phyloP scores from a whole-genome alignment of 805 yeast genomes.

The Metschnikowia noctiluminum region DNA sequence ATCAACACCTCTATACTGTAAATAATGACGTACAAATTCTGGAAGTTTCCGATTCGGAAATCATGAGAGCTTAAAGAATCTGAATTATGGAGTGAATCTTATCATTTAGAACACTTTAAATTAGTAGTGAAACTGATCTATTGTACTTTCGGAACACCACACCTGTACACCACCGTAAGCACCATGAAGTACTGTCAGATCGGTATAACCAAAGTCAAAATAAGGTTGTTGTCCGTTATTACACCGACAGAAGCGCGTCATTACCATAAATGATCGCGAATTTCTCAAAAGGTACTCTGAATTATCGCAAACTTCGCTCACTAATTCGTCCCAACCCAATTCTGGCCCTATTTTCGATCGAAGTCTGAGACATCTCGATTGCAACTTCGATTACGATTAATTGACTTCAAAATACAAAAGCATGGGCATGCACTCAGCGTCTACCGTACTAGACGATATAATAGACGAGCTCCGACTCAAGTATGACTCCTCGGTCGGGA shows the following conservation, averaged over 20 bases:
- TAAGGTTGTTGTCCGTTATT: neutral
- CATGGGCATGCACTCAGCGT: constrained; percentile 26
- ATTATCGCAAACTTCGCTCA: too few species aligned
- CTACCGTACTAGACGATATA: constrained; percentile 48
- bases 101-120: too few species aligned
- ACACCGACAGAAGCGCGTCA: neutral
- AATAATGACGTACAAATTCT: neutral
- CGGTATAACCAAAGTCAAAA: too few species aligned
- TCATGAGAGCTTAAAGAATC: neutral
- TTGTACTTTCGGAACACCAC: neutral
- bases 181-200: too few species aligned
- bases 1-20: neutral
- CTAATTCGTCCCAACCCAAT: too few species aligned
- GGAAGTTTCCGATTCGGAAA: neutral
- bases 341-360: too few species aligned
- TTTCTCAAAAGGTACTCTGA: neutral
- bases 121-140: too few species aligned
- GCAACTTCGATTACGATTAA: neutral
- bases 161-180: neutral
- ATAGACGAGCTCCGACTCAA: constrained; percentile 49
- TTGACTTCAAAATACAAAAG: neutral
- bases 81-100: too few species aligned
- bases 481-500: constrained; percentile 58
- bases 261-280: neutral
- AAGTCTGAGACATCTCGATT: too few species aligned